Evolutionary conservation across 805 yeast genomes (phyloP).

Genomic region (Candida endomychidarum): DNA sequence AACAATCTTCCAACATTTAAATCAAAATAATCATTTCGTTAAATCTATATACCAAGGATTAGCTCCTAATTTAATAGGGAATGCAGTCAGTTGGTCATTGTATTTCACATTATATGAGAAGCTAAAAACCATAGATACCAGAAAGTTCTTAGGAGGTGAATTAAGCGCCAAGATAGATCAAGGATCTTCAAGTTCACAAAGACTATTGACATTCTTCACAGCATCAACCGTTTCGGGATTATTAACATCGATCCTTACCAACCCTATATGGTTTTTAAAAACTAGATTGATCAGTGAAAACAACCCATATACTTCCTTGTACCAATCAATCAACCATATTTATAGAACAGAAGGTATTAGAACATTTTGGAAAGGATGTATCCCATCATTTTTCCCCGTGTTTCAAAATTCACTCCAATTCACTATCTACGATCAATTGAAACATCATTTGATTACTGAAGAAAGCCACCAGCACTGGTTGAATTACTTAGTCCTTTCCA

Average conservation of each 20-base stretch:
- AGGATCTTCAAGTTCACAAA: conserved; percentile 11
- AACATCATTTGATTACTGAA: conserved; percentile 26
- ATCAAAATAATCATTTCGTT: conserved; percentile 1
- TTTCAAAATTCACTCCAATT: conserved; percentile 89
- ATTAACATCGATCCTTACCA: conserved; percentile 72
- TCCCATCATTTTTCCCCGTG: conserved; percentile 77
- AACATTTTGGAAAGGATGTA: conserved; percentile 71
- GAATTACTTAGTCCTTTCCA: conserved; percentile 60
- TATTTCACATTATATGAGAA: conserved; percentile 78
- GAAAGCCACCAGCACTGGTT: conserved; percentile 22
- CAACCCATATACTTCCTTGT: conserved; percentile 57
- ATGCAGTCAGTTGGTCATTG: conserved; percentile 83
- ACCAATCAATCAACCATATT: conserved; percentile 54
- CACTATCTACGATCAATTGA: conserved; percentile 78
- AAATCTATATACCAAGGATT: conserved; percentile 65
- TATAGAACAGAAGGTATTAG: conserved; percentile 53
- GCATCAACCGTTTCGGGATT: conserved; percentile 62
- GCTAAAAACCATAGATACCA: conserved; percentile 37
- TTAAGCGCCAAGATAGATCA: neutral
- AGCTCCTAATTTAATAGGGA: conserved; percentile 77
- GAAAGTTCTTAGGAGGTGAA: neutral
- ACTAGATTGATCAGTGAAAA: conserved; percentile 76
- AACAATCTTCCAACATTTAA: conserved; percentile 7
- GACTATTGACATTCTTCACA: conserved; percentile 30
- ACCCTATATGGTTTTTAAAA: conserved; percentile 94